Evolutionary conservation across 768 basidiomycete species (phyloP), one percentile per base, ranked within the genome.

Genomic region (Psilocybe cubensis): DNA sequence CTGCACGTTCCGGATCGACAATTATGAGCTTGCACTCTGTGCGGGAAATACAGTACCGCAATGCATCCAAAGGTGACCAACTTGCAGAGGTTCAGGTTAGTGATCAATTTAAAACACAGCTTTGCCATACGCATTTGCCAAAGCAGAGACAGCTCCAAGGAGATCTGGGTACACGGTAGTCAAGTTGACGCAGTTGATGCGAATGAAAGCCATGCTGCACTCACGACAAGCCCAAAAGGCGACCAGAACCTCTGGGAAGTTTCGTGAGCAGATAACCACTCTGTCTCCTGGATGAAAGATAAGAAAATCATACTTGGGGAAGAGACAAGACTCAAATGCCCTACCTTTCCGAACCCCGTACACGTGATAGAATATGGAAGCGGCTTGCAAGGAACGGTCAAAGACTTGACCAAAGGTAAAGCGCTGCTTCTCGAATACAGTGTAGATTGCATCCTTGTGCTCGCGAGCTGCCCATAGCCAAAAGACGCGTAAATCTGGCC

Each of bases 251-350:
- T 87, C 86, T 4, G 83, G 82, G 62, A 76, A 79, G 65, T 89
- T 89, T 49, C 86, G 79, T 52, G 85, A 82, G 63, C 83, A 83
- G 43, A 90, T 84, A 3, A 77, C 85, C 28, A 89, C 76, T 66
- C 83, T 73, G 64, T 86, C 83, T 12, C 83, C 82, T 81, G 52
- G 8, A 28, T 23, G 38, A n/a, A 5, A 48, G 35, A 64, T 17
- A n/a, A 23, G 25, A 60, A 52, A 51, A 42, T 1, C n/a, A 18
- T 2, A 17, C 54, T 25, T 21, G 3, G 21, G 12, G 21, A 25
- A 52, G 25, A 11, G 43, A n/a, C 46, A 29, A 6, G 21, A 21
- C 31, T n/a, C 23, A 23, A 25, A 11, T 24, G 43, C 38, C 60
- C 41, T 52, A 76, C 82, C 83, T 71, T 87, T 87, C 53, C 66